Conservation (phyloP, 2,329 filamentous ascomycete species). For the Cladorrhinum sp. region DNA sequence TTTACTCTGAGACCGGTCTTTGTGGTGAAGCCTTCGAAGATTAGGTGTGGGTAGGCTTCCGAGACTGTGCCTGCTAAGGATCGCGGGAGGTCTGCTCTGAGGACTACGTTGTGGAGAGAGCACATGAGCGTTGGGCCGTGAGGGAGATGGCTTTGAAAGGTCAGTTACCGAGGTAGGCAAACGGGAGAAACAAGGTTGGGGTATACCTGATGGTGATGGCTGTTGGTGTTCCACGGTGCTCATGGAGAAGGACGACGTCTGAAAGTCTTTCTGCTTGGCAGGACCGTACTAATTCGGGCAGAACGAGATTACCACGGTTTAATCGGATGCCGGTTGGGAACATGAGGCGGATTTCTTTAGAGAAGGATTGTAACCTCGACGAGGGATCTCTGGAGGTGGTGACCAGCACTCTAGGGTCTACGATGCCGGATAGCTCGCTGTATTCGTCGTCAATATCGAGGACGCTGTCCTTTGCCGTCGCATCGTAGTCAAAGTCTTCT, state of each 20-base stretch:
- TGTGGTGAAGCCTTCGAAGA: constrained; percentile 91
- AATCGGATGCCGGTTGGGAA: constrained; percentile 40
- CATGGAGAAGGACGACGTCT: constrained; percentile 84
- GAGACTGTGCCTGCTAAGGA: constrained; percentile 67
- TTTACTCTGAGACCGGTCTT: constrained; percentile 77
- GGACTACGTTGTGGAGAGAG: constrained; percentile 86
- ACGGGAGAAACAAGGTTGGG: neutral
- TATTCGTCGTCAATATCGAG: constrained; percentile 87
- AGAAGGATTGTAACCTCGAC: constrained; percentile 79
- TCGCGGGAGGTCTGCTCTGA: constrained; percentile 90
- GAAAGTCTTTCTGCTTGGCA: constrained; percentile 77
- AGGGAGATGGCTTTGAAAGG: constrained; percentile 65
- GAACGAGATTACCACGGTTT: constrained; percentile 86
- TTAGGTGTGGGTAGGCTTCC: constrained; percentile 89
- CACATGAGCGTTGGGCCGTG: constrained; percentile 82
- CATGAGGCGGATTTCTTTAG: constrained; percentile 62
- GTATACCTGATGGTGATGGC: constrained; percentile 67
- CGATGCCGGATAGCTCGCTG: constrained; percentile 81
- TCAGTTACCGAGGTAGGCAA: neutral
- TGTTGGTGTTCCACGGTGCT: constrained; percentile 70
- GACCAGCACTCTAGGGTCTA: constrained; percentile 73
- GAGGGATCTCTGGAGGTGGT: constrained; percentile 89
- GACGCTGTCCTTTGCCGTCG: constrained; percentile 66
- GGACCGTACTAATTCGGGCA: constrained; percentile 79
- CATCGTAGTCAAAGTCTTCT: constrained; percentile 91